Conservation (phyloP, 2,329 filamentous ascomycete species). For the Pyricularia pennisetigena region DNA sequence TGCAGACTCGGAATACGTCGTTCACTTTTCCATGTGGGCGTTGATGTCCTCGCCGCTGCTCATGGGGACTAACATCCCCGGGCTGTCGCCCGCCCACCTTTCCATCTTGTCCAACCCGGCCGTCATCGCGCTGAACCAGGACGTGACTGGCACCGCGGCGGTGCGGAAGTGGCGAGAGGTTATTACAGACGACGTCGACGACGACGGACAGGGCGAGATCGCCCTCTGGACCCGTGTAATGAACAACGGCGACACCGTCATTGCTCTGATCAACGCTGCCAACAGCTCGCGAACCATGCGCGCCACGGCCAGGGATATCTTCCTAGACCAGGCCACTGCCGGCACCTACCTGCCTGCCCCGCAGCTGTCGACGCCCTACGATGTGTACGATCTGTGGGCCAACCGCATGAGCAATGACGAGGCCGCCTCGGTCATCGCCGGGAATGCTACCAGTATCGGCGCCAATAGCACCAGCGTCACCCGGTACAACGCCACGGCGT, state of each 20-base stretch:
- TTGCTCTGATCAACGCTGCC: constrained; percentile 29
- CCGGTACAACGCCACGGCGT: constrained; percentile 35
- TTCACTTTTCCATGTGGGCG: constrained; percentile 14
- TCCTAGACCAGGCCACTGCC: constrained; percentile 32
- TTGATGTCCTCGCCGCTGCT: constrained; percentile 11
- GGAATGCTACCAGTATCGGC: constrained; percentile 17
- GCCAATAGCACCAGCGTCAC: background rate
- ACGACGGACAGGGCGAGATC: constrained; percentile 9
- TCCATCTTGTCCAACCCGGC: constrained; percentile 28
- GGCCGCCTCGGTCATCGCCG: constrained; percentile 30
- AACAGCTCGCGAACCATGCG: constrained; percentile 33
- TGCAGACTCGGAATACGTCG: constrained; percentile 10
- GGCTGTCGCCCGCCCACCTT: constrained; percentile 21
- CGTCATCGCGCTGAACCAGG: constrained; percentile 31
- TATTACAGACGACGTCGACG: constrained; percentile 5
- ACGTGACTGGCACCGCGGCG: constrained; percentile 27
- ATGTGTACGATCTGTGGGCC: constrained; percentile 45
- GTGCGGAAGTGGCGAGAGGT: constrained; percentile 3
- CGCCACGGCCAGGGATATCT: constrained; percentile 40
- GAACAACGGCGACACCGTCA: constrained; percentile 24
- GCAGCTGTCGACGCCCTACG: constrained; percentile 33
- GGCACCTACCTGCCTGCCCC: constrained; percentile 21
- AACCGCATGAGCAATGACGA: constrained; percentile 38
- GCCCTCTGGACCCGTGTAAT: constrained; percentile 23
- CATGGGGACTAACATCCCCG: constrained; percentile 13